Percentiles rank a stretch among this genome's conserved stretches.
Conservation (phyloP, 2,329 filamentous ascomycete genomes). For the Reticulascus tulasneorum region DNA sequence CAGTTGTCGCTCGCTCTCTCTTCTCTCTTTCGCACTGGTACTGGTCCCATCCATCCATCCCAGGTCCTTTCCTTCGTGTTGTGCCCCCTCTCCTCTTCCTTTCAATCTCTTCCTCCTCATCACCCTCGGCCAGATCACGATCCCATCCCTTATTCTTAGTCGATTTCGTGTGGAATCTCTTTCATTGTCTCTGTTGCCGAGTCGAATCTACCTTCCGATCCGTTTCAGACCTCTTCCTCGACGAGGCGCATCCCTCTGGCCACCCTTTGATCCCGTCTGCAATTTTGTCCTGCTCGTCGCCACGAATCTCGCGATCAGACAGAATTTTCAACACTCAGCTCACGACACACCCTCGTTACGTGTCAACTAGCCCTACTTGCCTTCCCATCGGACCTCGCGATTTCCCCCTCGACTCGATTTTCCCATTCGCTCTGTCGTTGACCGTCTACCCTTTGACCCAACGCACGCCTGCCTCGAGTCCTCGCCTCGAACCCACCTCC, state of each 20-base stretch:
- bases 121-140: conserved; percentile 9
- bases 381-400: not conserved
- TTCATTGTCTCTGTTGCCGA: conserved; percentile 10
- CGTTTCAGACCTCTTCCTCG: conserved; percentile 21
- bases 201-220: conserved; percentile 12
- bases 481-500: conserved; percentile 1
- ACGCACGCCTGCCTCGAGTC: conserved; percentile 5
- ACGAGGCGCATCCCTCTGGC: conserved; percentile 23
- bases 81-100: conserved; percentile 15
- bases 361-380: not conserved
- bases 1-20: conserved; percentile 2
- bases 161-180: conserved; percentile 9
- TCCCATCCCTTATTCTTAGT: conserved; percentile 11
- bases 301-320: conserved; percentile 15
- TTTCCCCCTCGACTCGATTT: not conserved
- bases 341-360: conserved; percentile 3
- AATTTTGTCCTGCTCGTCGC: conserved; percentile 13
- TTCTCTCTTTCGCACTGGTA: conserved; percentile 5
- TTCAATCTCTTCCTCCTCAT: conserved; percentile 14
- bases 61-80: conserved; percentile 13
- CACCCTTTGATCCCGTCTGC: conserved; percentile 18
- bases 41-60: conserved; percentile 13
- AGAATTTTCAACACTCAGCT: conserved; percentile 11
- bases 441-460: conserved; percentile 4
- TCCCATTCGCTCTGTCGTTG: not conserved